These are phyloP conservation scores for Metarhizium album DNA, from an alignment of 2,329 filamentous ascomycete species.

Conservation along the genomic window DNA sequence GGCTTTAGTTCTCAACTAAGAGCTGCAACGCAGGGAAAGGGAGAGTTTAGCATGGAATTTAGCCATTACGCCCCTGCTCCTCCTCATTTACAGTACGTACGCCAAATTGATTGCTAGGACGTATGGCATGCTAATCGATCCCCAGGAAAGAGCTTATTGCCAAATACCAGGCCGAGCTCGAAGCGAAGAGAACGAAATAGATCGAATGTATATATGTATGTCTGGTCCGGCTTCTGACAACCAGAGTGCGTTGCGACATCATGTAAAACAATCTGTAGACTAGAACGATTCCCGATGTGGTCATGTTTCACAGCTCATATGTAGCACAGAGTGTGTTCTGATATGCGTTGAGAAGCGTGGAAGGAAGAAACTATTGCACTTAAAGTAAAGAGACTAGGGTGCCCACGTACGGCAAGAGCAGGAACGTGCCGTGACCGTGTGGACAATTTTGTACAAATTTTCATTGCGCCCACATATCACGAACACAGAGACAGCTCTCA, in stretches of 20 bases:
- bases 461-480: not conserved
- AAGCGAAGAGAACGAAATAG: constrained; percentile 45
- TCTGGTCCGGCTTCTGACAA: not conserved
- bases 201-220: not conserved
- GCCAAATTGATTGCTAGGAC: not conserved
- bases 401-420: not conserved
- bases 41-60: constrained; percentile 98
- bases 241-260: not conserved
- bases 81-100: constrained; percentile 73
- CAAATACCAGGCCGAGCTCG: constrained; percentile 48
- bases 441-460: not conserved
- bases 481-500: not conserved
- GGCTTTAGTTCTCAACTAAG: constrained; percentile 87
- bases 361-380: not conserved
- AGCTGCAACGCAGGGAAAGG: constrained; percentile 93
- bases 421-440: not conserved
- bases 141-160: constrained; percentile 47
- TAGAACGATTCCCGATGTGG: not conserved
- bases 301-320: not conserved
- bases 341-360: not conserved
- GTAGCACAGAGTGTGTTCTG: not conserved
- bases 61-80: constrained; percentile 87
- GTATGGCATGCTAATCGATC: not conserved
- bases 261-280: constrained; percentile 1
- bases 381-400: not conserved